Evolutionary conservation across 352 stramenopile genomes (phyloP).

Genomic region (Phytophthora vignae): DNA sequence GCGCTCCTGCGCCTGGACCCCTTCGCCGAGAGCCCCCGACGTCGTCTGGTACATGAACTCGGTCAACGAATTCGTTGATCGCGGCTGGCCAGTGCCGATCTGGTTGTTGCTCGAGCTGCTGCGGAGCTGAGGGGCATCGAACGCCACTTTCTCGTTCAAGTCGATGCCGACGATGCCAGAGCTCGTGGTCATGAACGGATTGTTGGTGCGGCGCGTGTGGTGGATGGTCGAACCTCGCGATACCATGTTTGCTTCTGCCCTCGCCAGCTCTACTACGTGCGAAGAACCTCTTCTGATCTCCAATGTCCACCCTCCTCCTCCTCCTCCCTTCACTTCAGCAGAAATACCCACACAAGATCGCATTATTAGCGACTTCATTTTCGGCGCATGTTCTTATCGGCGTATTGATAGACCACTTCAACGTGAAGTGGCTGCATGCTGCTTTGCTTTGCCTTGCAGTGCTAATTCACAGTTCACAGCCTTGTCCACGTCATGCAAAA

Average conservation of each 20-base stretch:
- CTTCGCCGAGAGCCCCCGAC: constrained; percentile 58
- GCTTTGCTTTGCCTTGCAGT: not conserved
- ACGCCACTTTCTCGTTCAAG: constrained; percentile 68
- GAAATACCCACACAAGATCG: constrained; percentile 13
- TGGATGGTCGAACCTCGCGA: constrained; percentile 80
- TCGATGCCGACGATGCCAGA: constrained; percentile 87
- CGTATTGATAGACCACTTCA: constrained; percentile 24
- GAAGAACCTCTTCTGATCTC: constrained; percentile 7
- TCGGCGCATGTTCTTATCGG: constrained; percentile 22
- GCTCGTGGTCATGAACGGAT: constrained; percentile 89
- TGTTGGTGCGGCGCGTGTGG: constrained; percentile 71
- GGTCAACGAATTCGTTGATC: constrained; percentile 41
- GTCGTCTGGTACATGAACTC: constrained; percentile 89
- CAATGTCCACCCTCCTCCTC: not conserved
- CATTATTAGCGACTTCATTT: constrained; percentile 25
- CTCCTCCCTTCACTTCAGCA: not conserved
- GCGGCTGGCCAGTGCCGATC: constrained; percentile 28
- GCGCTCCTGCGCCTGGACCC: constrained; percentile 47
- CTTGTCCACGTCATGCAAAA: constrained; percentile 11
- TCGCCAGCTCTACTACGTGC: not conserved
- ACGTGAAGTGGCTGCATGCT: not conserved
- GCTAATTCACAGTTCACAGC: constrained; percentile 2
- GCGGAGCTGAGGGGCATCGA: constrained; percentile 60
- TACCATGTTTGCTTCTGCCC: constrained; percentile 47
- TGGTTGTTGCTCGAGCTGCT: constrained; percentile 46